Base-by-base conservation (phyloP, 768 basidiomycete genomes). In the Amanita rimosa region DNA sequence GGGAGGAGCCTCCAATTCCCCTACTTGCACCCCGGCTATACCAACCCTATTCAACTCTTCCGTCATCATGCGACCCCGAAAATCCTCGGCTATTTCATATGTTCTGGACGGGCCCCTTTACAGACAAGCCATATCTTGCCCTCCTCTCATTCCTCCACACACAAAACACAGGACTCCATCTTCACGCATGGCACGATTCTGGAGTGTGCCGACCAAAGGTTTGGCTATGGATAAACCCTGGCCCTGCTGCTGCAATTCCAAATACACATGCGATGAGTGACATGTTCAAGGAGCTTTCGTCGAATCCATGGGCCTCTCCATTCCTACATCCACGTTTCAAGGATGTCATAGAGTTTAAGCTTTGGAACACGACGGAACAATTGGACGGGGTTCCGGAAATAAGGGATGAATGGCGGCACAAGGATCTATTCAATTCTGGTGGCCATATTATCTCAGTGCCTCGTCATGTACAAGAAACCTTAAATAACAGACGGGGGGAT, bases 101-200 rank as follows among this genome's bases (percentile, higher is more conserved):
- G 83, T 99, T 96, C 71, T 98, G 96, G 95, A 89, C 94, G 1
- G 95, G 96, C 0, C 84, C 91, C 1, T 97, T 99, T 71, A 96
- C 93, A 7, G 96, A 99, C 72, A 97, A 97, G 64, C 96, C 96
- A 2, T 98, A 99, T 72, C 79, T 92, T 51, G 92, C 95, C 1
- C 73, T 97, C 39, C 71, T 95, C 19, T 96, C 93, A 14, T 99
- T 92, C 73, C 75, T 98, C 31, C 98, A 83, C 69, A 96, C 95
- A 3, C 96, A 99, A 63, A 96, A 96, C 60, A 77, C 86, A 13
- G 90, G 85, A 11, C 71, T 99, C 21, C 83, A 95, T 57, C 62
- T 79, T 19, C 70, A 76, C 46, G 59, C 67, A 22, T 69, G 73
- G 52, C 61, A 64, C n/a, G 69, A 79, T 46, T 67, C 62, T 0